Evolutionary conservation across 768 basidiomycete species (phyloP), one percentile per base, ranked within the genome.

Genomic region (Rubroboletus satanas): DNA sequence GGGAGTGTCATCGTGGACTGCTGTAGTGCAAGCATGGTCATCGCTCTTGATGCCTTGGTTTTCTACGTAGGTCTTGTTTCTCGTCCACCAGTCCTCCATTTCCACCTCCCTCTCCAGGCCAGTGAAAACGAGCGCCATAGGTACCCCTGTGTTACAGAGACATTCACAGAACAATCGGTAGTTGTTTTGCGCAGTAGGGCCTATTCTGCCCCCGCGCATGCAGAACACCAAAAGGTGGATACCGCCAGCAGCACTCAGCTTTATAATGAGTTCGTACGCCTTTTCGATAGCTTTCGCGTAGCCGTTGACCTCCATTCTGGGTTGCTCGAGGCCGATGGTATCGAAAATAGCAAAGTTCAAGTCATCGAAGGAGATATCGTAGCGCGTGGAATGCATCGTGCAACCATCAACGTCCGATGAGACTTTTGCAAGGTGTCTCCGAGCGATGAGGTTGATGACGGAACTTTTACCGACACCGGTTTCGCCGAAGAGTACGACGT

Each of bases 401-500:
- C 69, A 74, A 0, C 75, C 73, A 0, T 59, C 49, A 0, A 72
- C 67, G 7, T 66, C 61, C 8, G 58, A 60, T 37, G 69, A 70
- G 18, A 70, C 68, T 26, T 49, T 31, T 28, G 69, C 68, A 15
- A 70, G 15, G 3, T 52, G 11, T 23, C n/a, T 10, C 14, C 51
- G 66, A 7, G 69, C 68, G 50, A 72, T 68, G 21, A 70, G 66
- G 33, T 72, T 70, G 51, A 70, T 61, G 28, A 70, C 63, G 1
- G 66, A 62, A 39, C 68, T 69, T 48, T 72, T 70, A 8, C 69
- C 70, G n/a, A 68, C 56, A 18, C 77, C 74, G 1, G 72, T 66
- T 55, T 76, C 74, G 7, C 77, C 77, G 39, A 77, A 77, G n/a
- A 79, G 53, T 3, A 79, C 62, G 38, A 78, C 62, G 35, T 77